Base-by-base conservation (phyloP, 202 grass and related monocot genomes). In the Zizania palustris region DNA sequence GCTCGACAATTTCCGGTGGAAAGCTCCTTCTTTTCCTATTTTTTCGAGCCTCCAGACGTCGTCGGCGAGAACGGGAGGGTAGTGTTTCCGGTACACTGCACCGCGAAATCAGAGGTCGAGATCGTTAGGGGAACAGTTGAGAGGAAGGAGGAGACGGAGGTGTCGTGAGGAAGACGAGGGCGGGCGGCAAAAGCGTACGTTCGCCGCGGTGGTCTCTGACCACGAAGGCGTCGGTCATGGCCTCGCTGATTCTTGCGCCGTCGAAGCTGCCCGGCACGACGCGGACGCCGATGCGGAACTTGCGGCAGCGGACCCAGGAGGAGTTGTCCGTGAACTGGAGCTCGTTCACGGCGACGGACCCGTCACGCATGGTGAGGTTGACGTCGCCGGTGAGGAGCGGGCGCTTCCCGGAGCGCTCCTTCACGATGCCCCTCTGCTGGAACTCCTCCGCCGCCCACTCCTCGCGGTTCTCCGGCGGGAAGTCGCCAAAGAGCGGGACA, bases 281-380 rank as follows among this genome's bases (percentile, higher is more conserved):
- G 50, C 96, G 88, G 0, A 50, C 96, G 2, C 87, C 96, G 50
- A 99, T 96, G 42, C 92, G 85, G 65, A 99, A 99, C 78, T 77
- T 85, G 51, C 92, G 74, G 81, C 96, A 90, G 0, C 92, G 72
- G 0, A 93, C 72, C 96, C 96, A 99, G 2, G 92, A 96, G 3
- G 91, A 92, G 61, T 99, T 99, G 41, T 99, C 96, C 0, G 96
- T 99, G 74, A 99, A 99, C 45, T 90, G 88, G 57, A 99, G 89
- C 2, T 96, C 92, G 19, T 28, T 37, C 3, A 99, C 83, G 20
- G 22, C 35, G 60, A 55, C 89, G 21, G 43, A 54, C 0, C 87
- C 92, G 20, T 91, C 85, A 0, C 89, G 60, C 81, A 96, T 57
- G 65, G 83, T 80, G 34, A 91, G 74, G 37, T 33, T 73, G 3